Percentiles rank a stretch among this genome's conserved stretches.
phyloP scores from a whole-genome alignment of 2,329 filamentous ascomycete species.

The Septoria linicola region DNA sequence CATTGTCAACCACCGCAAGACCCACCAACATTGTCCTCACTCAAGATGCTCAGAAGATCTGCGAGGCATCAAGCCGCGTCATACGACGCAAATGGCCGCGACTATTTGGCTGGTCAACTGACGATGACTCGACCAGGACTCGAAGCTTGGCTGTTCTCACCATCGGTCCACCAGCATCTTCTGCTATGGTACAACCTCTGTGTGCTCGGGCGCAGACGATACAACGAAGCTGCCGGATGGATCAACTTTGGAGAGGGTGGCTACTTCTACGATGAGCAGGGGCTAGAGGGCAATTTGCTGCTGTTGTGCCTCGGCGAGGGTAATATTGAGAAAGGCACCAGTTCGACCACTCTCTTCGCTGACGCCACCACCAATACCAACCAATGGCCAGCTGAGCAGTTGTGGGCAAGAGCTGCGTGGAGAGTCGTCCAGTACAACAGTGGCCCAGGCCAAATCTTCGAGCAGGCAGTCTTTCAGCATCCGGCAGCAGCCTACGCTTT shows the following conservation, averaged over 20 bases:
- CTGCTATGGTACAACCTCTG: slow-evolving; percentile 28
- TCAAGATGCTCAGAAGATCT: slow-evolving; percentile 20
- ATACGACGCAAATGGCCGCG: slow-evolving; percentile 30
- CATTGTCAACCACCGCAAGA: not conserved
- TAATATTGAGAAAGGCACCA: not conserved
- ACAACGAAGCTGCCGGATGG: slow-evolving; percentile 26
- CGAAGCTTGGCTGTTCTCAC: slow-evolving; percentile 27
- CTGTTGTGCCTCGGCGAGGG: slow-evolving; percentile 28
- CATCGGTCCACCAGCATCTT: slow-evolving; percentile 25
- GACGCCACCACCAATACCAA: slow-evolving; percentile 15
- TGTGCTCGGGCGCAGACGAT: slow-evolving; percentile 19
- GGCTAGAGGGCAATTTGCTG: slow-evolving; percentile 28
- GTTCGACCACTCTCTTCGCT: slow-evolving; percentile 5
- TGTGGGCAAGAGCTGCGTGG: slow-evolving; percentile 31
- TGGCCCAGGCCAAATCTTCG: slow-evolving; percentile 21
- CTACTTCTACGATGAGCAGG: slow-evolving; percentile 24
- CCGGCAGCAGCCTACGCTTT: slow-evolving; percentile 26
- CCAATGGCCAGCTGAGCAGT: slow-evolving; percentile 25
- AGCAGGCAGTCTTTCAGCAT: slow-evolving; percentile 14
- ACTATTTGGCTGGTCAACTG: slow-evolving; percentile 24
- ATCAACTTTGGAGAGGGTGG: slow-evolving; percentile 22
- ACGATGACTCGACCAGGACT: slow-evolving; percentile 17
- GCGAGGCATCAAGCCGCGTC: slow-evolving; percentile 9
- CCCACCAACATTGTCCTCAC: not conserved
- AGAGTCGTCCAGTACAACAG: slow-evolving; percentile 26